A percentile compares a stretch with the other conserved stretches of the same genome.
Conservation (phyloP, 1,284 basidiomycete species). For the Blastosporella zonata region DNA sequence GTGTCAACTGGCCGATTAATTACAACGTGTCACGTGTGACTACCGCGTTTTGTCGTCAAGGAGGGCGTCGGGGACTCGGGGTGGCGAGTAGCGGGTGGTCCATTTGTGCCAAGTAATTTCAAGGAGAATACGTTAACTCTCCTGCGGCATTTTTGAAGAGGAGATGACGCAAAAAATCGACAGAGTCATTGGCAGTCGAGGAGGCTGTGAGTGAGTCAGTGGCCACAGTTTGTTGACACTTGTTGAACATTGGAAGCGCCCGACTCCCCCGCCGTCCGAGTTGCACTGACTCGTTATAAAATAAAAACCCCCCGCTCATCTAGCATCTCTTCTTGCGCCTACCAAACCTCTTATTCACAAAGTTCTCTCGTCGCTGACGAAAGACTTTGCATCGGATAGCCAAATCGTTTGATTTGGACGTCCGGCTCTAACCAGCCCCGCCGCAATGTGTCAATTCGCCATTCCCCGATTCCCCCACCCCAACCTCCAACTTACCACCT, state of each 20-base stretch:
- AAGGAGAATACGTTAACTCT: too few relatives aligned
- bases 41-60: not conserved
- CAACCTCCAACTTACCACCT: constrained; percentile 22
- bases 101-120: too few relatives aligned
- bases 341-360: not conserved
- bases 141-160: too few relatives aligned
- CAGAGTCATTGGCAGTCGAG: too few relatives aligned
- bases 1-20: constrained; percentile 17
- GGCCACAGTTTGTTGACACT: constrained; percentile 20
- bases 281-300: constrained; percentile 19
- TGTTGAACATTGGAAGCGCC: constrained; percentile 20
- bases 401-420: constrained; percentile 40
- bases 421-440: constrained; percentile 30
- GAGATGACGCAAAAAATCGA: too few relatives aligned
- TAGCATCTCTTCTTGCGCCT: not conserved
- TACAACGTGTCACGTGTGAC: constrained; percentile 18
- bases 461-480: constrained; percentile 24
- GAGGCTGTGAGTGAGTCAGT: constrained; percentile 24
- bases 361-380: constrained; percentile 23
- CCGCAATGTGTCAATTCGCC: constrained; percentile 37
- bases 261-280: constrained; percentile 22
- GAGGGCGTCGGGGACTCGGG: too few relatives aligned
- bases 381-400: constrained; percentile 42
- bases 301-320: constrained; percentile 12
- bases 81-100: too few relatives aligned